Evolutionary conservation across 2,329 filamentous ascomycete species (phyloP), one percentile per base, ranked within the genome.

Genomic region (Hypoxylon sp.): DNA sequence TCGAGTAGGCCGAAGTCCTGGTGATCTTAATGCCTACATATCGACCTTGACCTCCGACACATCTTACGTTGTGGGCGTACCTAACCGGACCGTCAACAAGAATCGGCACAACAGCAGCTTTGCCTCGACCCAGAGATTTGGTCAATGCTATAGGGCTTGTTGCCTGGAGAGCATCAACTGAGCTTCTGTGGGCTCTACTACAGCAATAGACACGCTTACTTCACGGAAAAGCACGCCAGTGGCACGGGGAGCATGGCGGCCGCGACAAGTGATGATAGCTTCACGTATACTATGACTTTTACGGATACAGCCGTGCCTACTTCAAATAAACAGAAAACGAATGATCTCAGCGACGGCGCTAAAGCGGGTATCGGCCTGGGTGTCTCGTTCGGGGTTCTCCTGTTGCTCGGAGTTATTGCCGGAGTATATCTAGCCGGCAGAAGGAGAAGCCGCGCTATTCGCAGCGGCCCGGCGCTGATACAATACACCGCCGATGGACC

Each of bases 101-200:
- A 4, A 21, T 64, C 8, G 27, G 61, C 2, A 53, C 46, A 1
- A 53, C 53, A 1, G 15, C 61, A 2, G 17, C 19, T 2, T 53
- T 58, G n/a, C 4, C 13, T n/a, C 11, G 1, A 37, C 15, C 37
- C 4, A 54, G 61, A 39, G 29, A 46, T 1, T 1, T 15, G 2
- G 39, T 64, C 10, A 53, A 32, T 5, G 61, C 61, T 13, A 64
- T 42, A 48, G 61, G 61, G 27, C 47, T 64, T n/a, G 47, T 52
- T 8, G 46, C 39, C 3, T 52, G 52, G 53, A 57, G 53, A 17
- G 52, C 24, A 15, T n/a, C 13, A 10, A 42, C 10, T 50, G 46
- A 7, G 11, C 17, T 19, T 21, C 47, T 17, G 2, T 21, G 13
- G 31, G 31, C 24, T 32, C 31, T 13, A 42, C 32, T 13, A 53